phyloP scores from a whole-genome alignment of 2,329 filamentous ascomycete genomes.

The Cryphonectria radicalis region DNA sequence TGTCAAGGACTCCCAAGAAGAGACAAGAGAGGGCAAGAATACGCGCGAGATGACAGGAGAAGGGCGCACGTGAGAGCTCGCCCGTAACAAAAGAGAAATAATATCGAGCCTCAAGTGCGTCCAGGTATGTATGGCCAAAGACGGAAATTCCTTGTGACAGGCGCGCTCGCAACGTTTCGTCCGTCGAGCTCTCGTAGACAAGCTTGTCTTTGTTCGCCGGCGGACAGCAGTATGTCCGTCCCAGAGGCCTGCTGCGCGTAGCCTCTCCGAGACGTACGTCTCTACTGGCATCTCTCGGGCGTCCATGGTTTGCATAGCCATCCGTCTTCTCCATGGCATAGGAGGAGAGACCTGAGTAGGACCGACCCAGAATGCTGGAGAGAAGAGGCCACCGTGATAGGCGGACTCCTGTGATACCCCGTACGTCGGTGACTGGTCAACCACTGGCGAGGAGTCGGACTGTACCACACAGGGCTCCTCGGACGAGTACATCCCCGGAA shows the following conservation, averaged over 20 bases:
- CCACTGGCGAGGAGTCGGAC: background rate
- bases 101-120: no score
- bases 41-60: background rate
- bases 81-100: background rate
- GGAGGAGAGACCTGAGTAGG: background rate
- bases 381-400: background rate
- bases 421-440: slow-evolving; percentile 1
- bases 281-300: background rate
- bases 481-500: slow-evolving; percentile 9
- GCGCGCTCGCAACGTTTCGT: background rate
- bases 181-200: background rate
- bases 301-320: background rate
- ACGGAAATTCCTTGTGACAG: no score
- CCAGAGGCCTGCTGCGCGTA: background rate
- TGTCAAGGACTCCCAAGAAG: background rate
- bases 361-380: background rate
- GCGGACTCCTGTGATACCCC: background rate
- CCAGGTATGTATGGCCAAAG: no score
- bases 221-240: background rate
- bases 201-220: slow-evolving; percentile 1
- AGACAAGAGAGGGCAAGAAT: background rate
- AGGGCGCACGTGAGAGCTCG: background rate
- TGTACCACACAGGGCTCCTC: slow-evolving; percentile 8
- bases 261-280: background rate
- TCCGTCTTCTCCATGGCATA: background rate